phyloP scores from a whole-genome alignment of 73 alveolate genomes.

The Symbiodinium pilosum region DNA sequence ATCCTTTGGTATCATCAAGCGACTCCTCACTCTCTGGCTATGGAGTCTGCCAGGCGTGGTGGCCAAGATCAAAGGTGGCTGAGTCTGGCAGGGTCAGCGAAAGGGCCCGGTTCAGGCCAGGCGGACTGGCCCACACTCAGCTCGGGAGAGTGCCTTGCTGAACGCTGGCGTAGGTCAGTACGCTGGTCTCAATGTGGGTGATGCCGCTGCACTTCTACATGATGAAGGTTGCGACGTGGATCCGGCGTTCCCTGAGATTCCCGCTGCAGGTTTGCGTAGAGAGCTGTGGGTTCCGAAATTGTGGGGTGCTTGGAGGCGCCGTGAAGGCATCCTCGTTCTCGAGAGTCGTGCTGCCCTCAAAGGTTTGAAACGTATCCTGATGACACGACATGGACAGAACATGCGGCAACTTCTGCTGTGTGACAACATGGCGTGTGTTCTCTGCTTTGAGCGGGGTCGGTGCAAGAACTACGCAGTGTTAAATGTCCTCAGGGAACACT shows the following conservation, averaged over 20 bases:
- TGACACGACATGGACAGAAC: background rate
- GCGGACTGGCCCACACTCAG: background rate
- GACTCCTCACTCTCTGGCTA: background rate
- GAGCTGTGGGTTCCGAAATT: background rate
- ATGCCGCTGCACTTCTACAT: background rate
- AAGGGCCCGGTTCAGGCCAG: background rate
- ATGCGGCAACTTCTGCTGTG: background rate
- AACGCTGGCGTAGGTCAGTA: background rate
- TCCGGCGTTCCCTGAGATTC: background rate
- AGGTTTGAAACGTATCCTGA: background rate
- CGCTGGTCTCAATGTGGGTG: background rate
- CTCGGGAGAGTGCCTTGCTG: background rate
- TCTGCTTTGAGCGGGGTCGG: background rate
- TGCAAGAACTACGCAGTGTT: background rate
- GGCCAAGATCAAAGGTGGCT: background rate
- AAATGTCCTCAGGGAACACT: background rate
- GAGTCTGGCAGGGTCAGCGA: background rate
- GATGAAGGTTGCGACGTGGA: background rate
- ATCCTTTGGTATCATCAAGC: background rate
- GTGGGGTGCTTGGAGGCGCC: background rate
- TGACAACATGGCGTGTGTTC: background rate
- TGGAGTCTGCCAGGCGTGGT: slow-evolving; percentile 41
- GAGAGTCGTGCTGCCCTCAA: slow-evolving; percentile 29
- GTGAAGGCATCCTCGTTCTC: background rate
- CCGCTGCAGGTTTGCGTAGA: background rate